These are phyloP conservation scores for Ustilago shanxiensis DNA, from an alignment of 1,284 basidiomycete genomes.

Conservation along the genomic window DNA sequence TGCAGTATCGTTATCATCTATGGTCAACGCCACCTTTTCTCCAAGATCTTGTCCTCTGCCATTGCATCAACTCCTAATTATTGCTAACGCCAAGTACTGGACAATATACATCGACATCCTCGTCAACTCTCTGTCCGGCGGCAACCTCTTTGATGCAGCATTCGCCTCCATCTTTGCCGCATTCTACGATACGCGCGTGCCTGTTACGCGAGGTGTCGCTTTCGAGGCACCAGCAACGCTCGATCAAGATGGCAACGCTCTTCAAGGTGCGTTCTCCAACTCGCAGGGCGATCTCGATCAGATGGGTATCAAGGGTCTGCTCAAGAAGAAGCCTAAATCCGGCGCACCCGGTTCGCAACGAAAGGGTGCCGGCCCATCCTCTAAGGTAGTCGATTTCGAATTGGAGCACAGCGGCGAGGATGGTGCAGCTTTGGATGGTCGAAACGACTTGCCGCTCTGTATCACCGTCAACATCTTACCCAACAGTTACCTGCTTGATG, in stretches of 20 bases:
- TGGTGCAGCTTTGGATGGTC: slow-evolving; percentile 46
- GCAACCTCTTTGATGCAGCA: slow-evolving; percentile 63
- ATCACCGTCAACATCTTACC: slow-evolving; percentile 61
- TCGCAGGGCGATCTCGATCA: slow-evolving; percentile 44
- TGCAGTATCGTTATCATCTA: slow-evolving; percentile 44
- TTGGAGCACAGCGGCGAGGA: slow-evolving; percentile 58
- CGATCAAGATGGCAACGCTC: slow-evolving; percentile 38
- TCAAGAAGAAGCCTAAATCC: slow-evolving; percentile 51
- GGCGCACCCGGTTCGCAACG: slow-evolving; percentile 10
- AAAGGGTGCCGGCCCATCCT: slow-evolving; percentile 8
- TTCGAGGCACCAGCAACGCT: slow-evolving; percentile 54
- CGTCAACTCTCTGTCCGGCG: slow-evolving; percentile 61
- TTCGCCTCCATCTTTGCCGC: slow-evolving; percentile 63
- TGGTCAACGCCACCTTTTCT: slow-evolving; percentile 48
- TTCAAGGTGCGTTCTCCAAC: slow-evolving; percentile 42
- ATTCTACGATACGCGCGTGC: slow-evolving; percentile 59
- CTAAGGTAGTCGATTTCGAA: slow-evolving; percentile 61
- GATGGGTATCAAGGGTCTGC: slow-evolving; percentile 58
- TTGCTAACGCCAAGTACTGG: slow-evolving; percentile 63
- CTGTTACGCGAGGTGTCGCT: slow-evolving; percentile 55
- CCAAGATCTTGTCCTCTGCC: slow-evolving; percentile 49
- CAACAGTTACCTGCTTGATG: slow-evolving; percentile 57
- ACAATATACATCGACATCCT: slow-evolving; percentile 60
- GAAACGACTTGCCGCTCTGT: slow-evolving; percentile 60
- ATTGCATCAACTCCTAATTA: slow-evolving; percentile 55